phyloP scores from a whole-genome alignment of 495 filamentous ascomycete genomes.

The Lepidopterella palustris region DNA sequence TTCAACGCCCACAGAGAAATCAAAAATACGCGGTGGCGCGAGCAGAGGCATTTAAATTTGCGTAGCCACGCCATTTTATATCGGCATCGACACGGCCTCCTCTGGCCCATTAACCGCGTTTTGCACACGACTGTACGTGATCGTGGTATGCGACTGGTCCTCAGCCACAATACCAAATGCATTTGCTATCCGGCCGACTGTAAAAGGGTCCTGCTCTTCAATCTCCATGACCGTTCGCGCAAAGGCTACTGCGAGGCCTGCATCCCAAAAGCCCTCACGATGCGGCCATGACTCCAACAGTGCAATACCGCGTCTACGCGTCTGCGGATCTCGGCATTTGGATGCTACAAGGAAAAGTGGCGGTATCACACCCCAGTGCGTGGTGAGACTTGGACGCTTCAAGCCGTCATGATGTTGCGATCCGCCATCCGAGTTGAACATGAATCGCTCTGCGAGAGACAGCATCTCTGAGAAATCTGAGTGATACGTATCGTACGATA shows the following conservation, averaged over 20 bases:
- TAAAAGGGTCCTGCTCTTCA: slow-evolving; percentile 32
- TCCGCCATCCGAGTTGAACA: not conserved
- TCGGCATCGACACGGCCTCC: no score
- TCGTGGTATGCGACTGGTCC: not conserved
- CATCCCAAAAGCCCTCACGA: slow-evolving; percentile 49
- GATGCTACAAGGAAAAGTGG: slow-evolving; percentile 48
- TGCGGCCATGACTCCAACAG: slow-evolving; percentile 39
- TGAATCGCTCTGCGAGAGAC: not conserved
- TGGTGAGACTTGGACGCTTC: not conserved
- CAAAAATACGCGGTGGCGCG: no score
- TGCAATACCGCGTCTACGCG: slow-evolving; percentile 42
- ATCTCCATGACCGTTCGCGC: slow-evolving; percentile 35
- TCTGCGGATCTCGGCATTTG: slow-evolving; percentile 49
- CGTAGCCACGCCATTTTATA: no score
- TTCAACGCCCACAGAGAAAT: no score
- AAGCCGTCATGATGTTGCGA: not conserved
- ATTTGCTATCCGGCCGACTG: not conserved
- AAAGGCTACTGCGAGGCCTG: slow-evolving; percentile 21
- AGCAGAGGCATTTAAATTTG: no score
- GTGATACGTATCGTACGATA: not conserved
- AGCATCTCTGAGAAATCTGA: not conserved
- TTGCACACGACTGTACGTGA: not conserved
- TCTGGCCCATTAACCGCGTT: no score
- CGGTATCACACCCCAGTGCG: slow-evolving; percentile 46
- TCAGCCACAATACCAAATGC: not conserved